Percentiles rank a stretch among this genome's conserved stretches.
Conservation (phyloP, 768 basidiomycete genomes). For the Panaeolus papilionaceus region DNA sequence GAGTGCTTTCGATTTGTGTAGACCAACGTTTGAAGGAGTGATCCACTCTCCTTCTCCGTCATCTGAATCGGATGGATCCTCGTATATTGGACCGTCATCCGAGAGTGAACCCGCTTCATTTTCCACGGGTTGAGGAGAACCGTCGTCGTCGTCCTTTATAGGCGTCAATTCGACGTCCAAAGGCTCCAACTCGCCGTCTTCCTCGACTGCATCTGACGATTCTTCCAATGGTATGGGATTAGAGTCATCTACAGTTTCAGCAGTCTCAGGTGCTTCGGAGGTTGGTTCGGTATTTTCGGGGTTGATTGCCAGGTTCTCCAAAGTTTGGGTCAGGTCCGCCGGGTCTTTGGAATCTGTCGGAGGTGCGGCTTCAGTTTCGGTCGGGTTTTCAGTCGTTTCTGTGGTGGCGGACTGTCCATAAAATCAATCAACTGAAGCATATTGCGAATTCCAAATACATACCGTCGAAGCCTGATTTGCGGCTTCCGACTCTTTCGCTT, state of each 20-base stretch:
- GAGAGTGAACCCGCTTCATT: not conserved
- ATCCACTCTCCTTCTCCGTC: conserved; percentile 97
- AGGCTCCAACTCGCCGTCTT: conserved; percentile 37
- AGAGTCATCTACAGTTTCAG: conserved; percentile 24
- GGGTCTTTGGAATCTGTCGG: conserved; percentile 19
- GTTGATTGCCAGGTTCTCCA: conserved; percentile 22
- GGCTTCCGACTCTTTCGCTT: conserved; percentile 34
- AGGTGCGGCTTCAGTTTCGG: conserved; percentile 14
- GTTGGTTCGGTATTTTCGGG: conserved; percentile 18
- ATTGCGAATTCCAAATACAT: not conserved
- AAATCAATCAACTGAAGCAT: conserved; percentile 2
- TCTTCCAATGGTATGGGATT: conserved; percentile 20
- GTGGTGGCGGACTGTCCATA: conserved; percentile 17
- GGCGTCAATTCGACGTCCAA: conserved; percentile 53
- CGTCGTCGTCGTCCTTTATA: conserved; percentile 31
- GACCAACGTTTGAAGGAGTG: conserved; percentile 83
- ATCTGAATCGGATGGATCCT: conserved; percentile 79
- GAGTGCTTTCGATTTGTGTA: conserved; percentile 89
- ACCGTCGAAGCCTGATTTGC: conserved; percentile 27
- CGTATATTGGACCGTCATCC: conserved; percentile 54
- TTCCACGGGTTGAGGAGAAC: not conserved
- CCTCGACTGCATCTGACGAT: conserved; percentile 18
- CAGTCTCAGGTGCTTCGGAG: conserved; percentile 26
- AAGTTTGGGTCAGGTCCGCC: conserved; percentile 26
- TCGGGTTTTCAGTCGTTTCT: conserved; percentile 7